These are phyloP conservation scores for Rhodotorula babjevae DNA, from an alignment of 768 basidiomycete species.

Conservation along the genomic window DNA sequence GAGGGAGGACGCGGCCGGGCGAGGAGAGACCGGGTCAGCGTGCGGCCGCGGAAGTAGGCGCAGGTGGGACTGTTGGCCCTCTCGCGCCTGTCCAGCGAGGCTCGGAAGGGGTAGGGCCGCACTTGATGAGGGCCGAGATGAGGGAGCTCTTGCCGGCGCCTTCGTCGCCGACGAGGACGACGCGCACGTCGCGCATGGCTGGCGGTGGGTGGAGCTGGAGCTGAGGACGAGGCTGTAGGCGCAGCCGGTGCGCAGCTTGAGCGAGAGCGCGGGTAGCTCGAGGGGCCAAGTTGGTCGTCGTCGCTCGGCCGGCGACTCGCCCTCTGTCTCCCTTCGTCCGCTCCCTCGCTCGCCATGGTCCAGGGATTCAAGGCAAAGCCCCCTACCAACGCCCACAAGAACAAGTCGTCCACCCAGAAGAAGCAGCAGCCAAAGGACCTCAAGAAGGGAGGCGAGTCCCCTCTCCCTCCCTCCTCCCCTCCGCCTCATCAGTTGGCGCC, in stretches of 20 bases:
- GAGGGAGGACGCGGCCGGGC: not conserved
- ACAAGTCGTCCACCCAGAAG: slow-evolving; percentile 22
- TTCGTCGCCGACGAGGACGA: slow-evolving; percentile 90
- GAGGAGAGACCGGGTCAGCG: not conserved
- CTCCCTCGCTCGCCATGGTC: slow-evolving; percentile 3
- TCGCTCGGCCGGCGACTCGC: not conserved
- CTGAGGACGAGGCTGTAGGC: too few species aligned
- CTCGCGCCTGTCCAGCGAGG: not conserved
- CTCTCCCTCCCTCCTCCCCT: not conserved
- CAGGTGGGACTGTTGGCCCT: too few species aligned
- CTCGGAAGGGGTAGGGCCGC: not conserved
- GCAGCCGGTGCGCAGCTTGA: too few species aligned
- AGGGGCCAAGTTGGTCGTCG: too few species aligned
- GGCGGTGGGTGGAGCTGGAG: too few species aligned
- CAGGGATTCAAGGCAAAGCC: slow-evolving; percentile 32
- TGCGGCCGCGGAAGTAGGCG: not conserved
- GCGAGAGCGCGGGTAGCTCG: not conserved
- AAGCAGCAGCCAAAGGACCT: slow-evolving; percentile 27
- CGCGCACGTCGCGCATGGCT: slow-evolving; percentile 71
- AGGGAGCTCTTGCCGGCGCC: slow-evolving; percentile 98
- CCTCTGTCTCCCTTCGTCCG: not conserved
- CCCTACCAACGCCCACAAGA: slow-evolving; percentile 12
- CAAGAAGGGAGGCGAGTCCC: slow-evolving; percentile 31
- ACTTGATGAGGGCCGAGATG: slow-evolving; percentile 93
- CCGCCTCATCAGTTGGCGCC: not conserved